Conservation (phyloP, 1,284 basidiomycete genomes). For the Butyriboletus regius region DNA sequence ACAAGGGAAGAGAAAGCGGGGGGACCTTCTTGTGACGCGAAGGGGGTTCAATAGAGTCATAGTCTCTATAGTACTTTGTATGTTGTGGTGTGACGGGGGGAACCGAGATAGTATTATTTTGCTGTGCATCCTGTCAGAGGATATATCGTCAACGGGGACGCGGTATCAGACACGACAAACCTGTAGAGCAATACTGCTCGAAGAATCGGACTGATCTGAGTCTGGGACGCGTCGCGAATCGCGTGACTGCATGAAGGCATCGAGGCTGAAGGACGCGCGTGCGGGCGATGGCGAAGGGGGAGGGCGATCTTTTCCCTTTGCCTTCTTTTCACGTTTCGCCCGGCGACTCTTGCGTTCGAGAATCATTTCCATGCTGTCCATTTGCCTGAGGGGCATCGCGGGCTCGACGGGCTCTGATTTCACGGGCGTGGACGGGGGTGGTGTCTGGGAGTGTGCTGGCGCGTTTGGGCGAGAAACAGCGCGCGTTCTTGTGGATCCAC, state of each 20-base stretch:
- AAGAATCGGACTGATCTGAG: slow-evolving; percentile 26
- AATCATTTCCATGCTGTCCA: slow-evolving; percentile 66
- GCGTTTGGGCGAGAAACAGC: slow-evolving; percentile 47
- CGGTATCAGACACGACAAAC: slow-evolving; percentile 26
- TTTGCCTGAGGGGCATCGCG: slow-evolving; percentile 44
- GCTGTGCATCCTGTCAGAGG: slow-evolving; percentile 25
- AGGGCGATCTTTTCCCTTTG: slow-evolving; percentile 41
- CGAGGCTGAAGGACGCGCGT: slow-evolving; percentile 38
- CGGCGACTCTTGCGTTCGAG: slow-evolving; percentile 58
- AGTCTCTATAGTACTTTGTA: slow-evolving; percentile 54
- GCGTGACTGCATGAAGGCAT: slow-evolving; percentile 50
- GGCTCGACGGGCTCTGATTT: slow-evolving; percentile 53
- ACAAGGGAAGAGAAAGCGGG: neutral
- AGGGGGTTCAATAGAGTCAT: slow-evolving; percentile 39
- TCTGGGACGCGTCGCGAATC: slow-evolving; percentile 42
- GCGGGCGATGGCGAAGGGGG: slow-evolving; percentile 46
- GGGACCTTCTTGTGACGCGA: slow-evolving; percentile 34
- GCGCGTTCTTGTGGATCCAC: slow-evolving; percentile 42
- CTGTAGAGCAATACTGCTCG: slow-evolving; percentile 24
- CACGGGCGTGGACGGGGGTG: slow-evolving; percentile 50
- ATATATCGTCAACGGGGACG: slow-evolving; percentile 20
- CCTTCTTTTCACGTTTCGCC: slow-evolving; percentile 47
- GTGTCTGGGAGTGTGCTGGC: slow-evolving; percentile 29
- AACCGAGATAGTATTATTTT: slow-evolving; percentile 24
- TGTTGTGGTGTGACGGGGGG: slow-evolving; percentile 48